phyloP scores from a whole-genome alignment of 2,329 filamentous ascomycete genomes.

The Botrytis galanthina region DNA sequence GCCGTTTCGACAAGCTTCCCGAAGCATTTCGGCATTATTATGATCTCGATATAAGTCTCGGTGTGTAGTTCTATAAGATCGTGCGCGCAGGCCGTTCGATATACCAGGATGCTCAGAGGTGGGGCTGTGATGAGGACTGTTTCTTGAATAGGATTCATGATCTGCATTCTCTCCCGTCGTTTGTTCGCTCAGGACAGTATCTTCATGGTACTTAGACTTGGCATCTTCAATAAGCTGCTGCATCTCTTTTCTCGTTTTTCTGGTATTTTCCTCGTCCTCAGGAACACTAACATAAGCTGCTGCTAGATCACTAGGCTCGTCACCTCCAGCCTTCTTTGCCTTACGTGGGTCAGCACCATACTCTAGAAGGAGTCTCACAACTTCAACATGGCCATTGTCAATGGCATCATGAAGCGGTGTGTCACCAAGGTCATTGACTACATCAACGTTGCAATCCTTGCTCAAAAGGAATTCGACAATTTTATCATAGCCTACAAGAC shows the following conservation, averaged over 20 bases:
- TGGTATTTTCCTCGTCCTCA: slow-evolving; percentile 52
- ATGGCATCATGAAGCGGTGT: slow-evolving; percentile 95
- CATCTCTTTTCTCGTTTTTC: slow-evolving; percentile 55
- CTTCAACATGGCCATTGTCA: slow-evolving; percentile 88
- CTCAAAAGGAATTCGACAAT: slow-evolving; percentile 86
- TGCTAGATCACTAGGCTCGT: slow-evolving; percentile 85
- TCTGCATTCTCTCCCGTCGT: slow-evolving; percentile 40
- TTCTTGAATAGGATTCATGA: slow-evolving; percentile 51
- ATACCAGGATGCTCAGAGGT: slow-evolving; percentile 37
- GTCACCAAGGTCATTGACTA: slow-evolving; percentile 76
- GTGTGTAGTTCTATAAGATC: slow-evolving; percentile 64
- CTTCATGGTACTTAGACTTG: slow-evolving; percentile 49
- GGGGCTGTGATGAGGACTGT: slow-evolving; percentile 59
- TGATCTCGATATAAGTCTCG: slow-evolving; percentile 60
- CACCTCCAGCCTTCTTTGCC: slow-evolving; percentile 78
- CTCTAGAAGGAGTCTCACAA: slow-evolving; percentile 78
- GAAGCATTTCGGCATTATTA: slow-evolving; percentile 50
- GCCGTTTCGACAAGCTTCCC: slow-evolving; percentile 58
- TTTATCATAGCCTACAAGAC: slow-evolving; percentile 79
- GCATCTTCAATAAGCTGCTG: slow-evolving; percentile 65
- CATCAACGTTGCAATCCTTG: slow-evolving; percentile 81
- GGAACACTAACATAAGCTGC: slow-evolving; percentile 56
- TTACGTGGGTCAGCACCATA: slow-evolving; percentile 90
- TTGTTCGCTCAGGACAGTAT: slow-evolving; percentile 58
- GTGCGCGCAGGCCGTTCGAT: slow-evolving; percentile 45